Conservation (phyloP, 352 stramenopile genomes). For the Salisapilia sapeloensis region DNA sequence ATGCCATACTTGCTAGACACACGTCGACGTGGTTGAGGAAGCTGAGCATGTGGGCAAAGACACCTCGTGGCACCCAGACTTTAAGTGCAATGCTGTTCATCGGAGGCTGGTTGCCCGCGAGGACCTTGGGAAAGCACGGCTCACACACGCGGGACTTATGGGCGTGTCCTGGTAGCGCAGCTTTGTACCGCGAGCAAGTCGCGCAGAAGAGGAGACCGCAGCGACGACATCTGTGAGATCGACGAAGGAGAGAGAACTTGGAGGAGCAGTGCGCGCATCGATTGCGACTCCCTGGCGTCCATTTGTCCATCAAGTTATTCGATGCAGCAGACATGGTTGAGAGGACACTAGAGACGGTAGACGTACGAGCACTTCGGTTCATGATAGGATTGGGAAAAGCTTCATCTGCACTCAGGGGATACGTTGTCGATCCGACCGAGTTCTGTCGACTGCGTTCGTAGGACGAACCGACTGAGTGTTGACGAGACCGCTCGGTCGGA, state of each 20-base stretch:
- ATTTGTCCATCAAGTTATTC: too few relatives aligned
- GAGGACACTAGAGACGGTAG: conserved; percentile 13
- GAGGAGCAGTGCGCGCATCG: conserved; percentile 61
- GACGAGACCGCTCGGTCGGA: too few relatives aligned
- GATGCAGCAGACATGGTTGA: too few relatives aligned
- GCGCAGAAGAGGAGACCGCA: conserved; percentile 73
- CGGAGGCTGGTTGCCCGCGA: conserved; percentile 46
- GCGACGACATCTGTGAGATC: conserved; percentile 59
- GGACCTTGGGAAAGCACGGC: conserved; percentile 71
- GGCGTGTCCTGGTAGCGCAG: conserved; percentile 53
- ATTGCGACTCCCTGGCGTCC: too few relatives aligned
- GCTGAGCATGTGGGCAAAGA: conserved; percentile 78
- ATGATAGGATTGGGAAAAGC: too few relatives aligned
- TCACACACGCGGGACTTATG: conserved; percentile 77
- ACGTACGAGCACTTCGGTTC: too few relatives aligned
- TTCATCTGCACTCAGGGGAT: too few relatives aligned
- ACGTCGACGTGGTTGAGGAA: conserved; percentile 79
- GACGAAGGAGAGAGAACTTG: conserved; percentile 67
- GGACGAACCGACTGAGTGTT: too few relatives aligned
- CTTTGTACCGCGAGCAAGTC: conserved; percentile 68
- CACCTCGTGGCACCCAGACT: conserved; percentile 65
- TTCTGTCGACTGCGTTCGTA: too few relatives aligned
- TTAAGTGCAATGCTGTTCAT: conserved; percentile 77
- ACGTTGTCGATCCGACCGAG: too few relatives aligned
- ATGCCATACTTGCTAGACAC: conserved; percentile 72